Evolutionary conservation across 257 asterid species (phyloP).

Genomic region (Orobanche coerulescens): DNA sequence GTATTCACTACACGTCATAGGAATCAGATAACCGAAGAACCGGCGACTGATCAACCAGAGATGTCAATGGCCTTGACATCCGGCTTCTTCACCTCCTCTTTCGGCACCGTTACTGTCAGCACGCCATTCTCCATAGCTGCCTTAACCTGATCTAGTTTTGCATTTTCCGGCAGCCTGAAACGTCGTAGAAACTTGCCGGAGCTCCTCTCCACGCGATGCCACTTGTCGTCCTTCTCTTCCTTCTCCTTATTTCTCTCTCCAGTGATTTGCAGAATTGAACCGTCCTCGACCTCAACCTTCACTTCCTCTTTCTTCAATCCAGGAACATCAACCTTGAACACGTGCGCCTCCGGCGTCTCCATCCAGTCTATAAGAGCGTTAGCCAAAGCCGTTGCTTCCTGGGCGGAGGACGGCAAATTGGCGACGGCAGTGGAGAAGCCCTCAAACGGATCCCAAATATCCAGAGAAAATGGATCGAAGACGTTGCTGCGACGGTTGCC

Average conservation of each 20-base stretch:
- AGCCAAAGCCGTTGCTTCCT: too few species aligned
- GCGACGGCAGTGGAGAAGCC: background rate
- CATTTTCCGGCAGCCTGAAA: background rate
- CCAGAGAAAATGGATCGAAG: background rate
- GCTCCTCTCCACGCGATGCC: background rate
- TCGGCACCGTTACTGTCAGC: slow-evolving; percentile 24
- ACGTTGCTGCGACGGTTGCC: background rate
- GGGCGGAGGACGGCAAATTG: background rate
- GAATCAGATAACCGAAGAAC: too few species aligned
- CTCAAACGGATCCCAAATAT: background rate
- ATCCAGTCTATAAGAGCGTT: too few species aligned
- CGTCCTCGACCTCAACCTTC: background rate
- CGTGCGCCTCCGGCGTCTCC: background rate
- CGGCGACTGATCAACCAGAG: too few species aligned
- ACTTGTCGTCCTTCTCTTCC: background rate
- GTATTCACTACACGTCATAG: too few species aligned
- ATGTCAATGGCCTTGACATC: slow-evolving; percentile 24
- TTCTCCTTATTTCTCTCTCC: background rate
- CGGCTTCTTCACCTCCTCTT: slow-evolving; percentile 23
- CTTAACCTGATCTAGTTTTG: background rate
- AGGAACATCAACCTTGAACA: background rate
- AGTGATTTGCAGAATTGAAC: background rate
- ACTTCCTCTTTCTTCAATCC: background rate
- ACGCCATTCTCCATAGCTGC: slow-evolving; percentile 23
- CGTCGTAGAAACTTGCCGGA: background rate